Base-by-base conservation (phyloP, 176 grass and related monocot genomes). In the Calamus simplicifolius region DNA sequence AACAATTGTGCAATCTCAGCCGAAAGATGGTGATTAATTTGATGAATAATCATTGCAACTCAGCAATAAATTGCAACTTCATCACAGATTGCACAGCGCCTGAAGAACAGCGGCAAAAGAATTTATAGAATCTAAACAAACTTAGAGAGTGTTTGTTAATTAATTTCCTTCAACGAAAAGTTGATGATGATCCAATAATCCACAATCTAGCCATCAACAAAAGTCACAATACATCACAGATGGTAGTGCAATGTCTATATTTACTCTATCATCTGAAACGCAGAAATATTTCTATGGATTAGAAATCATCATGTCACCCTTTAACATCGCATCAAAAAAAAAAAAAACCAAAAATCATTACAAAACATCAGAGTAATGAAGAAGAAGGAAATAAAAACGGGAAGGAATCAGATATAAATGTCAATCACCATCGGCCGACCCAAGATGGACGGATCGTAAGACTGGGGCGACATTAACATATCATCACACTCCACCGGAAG, bases 391-490 rank as follows among this genome's bases (percentile, higher is more conserved):
- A 12, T 2, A 29, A 6, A 6, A 25, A 1, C 18, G 4, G 3
- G 0, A 10, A 52, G 62, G 85, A 81, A 63, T 85, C 81, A 89
- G 86, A 66, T 43, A 75, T 58, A 81, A 60, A 77, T 61, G 86
- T 85, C 86, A 59, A 81, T 85, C 81, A 89, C 77, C 81, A 89
- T 61, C 17, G 66, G 48, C 48, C 77, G 62, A 60, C 38, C 4
- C 5, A 55, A 16, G 31, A 23, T 28, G 25, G 16, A 26, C 62
- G 78, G 78, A 72, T 35, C 15, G 55, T 89, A 89, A 89, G 86
- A 85, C 81, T 85, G 81, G 86, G 86, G 81, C 86, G 81, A 89
- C 81, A 85, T 76, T 58, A 71, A 5, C 67, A 56, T 62, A 57
- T 89, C 86, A 79, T 85, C 86, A 81, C 35, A 16, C 74, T 89